phyloP scores from a whole-genome alignment of 768 basidiomycete genomes.

The Russula compacta region DNA sequence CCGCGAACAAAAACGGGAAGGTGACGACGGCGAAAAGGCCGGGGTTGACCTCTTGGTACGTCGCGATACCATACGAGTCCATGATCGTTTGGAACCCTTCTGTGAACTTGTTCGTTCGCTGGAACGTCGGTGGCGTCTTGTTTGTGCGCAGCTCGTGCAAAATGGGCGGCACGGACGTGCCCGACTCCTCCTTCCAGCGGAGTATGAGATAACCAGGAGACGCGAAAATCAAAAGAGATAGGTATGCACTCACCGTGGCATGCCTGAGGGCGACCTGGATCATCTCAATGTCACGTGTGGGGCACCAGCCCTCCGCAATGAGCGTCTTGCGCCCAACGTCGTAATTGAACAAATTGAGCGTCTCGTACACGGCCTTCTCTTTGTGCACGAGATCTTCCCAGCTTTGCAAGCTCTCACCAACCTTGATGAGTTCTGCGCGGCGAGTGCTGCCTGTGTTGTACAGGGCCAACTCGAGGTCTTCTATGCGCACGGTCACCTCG shows the following conservation, averaged over 20 bases:
- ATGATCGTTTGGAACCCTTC: constrained; percentile 97
- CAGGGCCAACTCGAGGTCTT: constrained; percentile 82
- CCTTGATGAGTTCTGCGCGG: constrained; percentile 68
- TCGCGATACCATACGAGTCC: constrained; percentile 92
- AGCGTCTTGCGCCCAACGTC: constrained; percentile 90
- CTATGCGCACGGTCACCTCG: constrained; percentile 80
- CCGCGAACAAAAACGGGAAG: constrained; percentile 97
- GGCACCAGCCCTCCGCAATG: constrained; percentile 97
- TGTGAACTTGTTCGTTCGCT: constrained; percentile 92
- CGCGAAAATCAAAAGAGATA: background rate
- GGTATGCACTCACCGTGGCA: constrained; percentile 55
- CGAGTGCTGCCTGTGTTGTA: constrained; percentile 84
- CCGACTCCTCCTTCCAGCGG: constrained; percentile 63
- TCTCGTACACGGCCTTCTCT: constrained; percentile 95
- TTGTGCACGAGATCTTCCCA: constrained; percentile 94
- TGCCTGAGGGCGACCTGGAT: constrained; percentile 84
- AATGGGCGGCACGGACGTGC: constrained; percentile 86
- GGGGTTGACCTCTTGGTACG: constrained; percentile 95
- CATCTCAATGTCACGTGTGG: constrained; percentile 77
- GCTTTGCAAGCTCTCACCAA: constrained; percentile 75
- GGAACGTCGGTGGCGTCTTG: constrained; percentile 93
- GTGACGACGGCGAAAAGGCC: constrained; percentile 87
- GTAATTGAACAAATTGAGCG: constrained; percentile 91
- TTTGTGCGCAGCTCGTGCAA: constrained; percentile 81
- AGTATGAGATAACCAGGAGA: background rate